phyloP scores from a whole-genome alignment of 768 basidiomycete genomes.

The Pisolithus orientalis region DNA sequence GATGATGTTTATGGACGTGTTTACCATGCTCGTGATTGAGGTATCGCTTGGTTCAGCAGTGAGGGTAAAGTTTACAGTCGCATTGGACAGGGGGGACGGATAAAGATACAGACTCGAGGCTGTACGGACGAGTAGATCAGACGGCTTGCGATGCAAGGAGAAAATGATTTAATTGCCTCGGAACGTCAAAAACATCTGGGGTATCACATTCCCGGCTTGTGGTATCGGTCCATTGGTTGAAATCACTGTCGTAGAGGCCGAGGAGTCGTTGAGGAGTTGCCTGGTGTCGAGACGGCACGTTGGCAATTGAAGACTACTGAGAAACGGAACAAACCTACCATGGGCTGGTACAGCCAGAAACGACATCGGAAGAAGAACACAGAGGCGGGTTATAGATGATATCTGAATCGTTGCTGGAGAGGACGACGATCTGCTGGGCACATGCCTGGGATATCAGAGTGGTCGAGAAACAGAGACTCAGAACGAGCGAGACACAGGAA shows the following conservation, averaged over 20 bases:
- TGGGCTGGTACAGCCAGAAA: slow-evolving; percentile 18
- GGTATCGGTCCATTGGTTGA: slow-evolving; percentile 41
- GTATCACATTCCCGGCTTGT: slow-evolving; percentile 37
- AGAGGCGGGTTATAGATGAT: slow-evolving; percentile 24
- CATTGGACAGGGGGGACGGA: slow-evolving; percentile 41
- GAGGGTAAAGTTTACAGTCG: slow-evolving; percentile 46
- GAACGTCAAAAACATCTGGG: slow-evolving; percentile 54
- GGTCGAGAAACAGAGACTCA: slow-evolving; percentile 8
- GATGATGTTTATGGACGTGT: slow-evolving; percentile 36
- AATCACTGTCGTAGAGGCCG: slow-evolving; percentile 6
- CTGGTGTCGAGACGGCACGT: slow-evolving; percentile 6
- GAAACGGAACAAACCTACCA: slow-evolving; percentile 10
- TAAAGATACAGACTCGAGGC: slow-evolving; percentile 40
- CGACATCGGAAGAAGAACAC: slow-evolving; percentile 9
- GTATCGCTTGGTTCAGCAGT: slow-evolving; percentile 33
- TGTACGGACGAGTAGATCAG: slow-evolving; percentile 8
- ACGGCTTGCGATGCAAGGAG: not conserved
- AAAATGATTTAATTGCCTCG: slow-evolving; percentile 32
- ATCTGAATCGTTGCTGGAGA: slow-evolving; percentile 17
- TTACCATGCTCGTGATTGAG: slow-evolving; percentile 30
- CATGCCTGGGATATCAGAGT: slow-evolving; percentile 1
- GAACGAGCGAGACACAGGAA: slow-evolving; percentile 11
- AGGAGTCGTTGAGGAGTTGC: slow-evolving; percentile 15
- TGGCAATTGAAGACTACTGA: not conserved
- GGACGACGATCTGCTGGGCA: slow-evolving; percentile 18